Base-by-base conservation (phyloP, 257 asterid species). In the Solanum okadae region DNA sequence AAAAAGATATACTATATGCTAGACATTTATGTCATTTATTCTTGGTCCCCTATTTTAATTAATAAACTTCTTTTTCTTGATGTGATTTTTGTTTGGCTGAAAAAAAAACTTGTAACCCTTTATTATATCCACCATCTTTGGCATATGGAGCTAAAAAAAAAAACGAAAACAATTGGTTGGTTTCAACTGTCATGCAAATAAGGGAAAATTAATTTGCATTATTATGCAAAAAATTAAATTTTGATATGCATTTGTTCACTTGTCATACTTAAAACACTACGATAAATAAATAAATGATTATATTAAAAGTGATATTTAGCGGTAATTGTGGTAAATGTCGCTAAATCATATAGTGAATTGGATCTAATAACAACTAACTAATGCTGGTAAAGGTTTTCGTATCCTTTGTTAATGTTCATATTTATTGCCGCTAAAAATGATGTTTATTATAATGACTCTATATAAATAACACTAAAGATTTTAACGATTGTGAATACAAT, bases 81-180 rank as follows among this genome's bases (percentile, higher is more conserved):
- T 94, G 92, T 96, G 95, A 91, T 84, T 82, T 91, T 91, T 59
- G 37, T 40, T 84, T 91, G 89, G 90, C 89, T 92, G 42, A 89
- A 42, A 37, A 42, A 22, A 37, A 8, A 11, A 44, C 6, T 88
- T 84, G 42, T 73, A 79, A 63, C 86, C 87, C 78, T 88, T 85
- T 84, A 42, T 88, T 8, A 71, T 59, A 88, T 91, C 89, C 89
- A 90, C 90, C 90, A 34, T 82, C 91, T 71, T 84, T 88, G 90
- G 88, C 87, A 67, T 86, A 87, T 89, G 89, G 44, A 88, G 34
- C 40, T 23, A 27, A 42, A 42, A 79, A 5, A 13, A 8, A 18
- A 56, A 6, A 56, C 1, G 3, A 9, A 56, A 18, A 56, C 25
- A 20, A 9, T 56, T 59, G 4, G 59, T 22, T 89, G 76, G 90